Evolutionary conservation across 208 protist genomes (phyloP).

Genomic region (Trypanosoma brucei): DNA sequence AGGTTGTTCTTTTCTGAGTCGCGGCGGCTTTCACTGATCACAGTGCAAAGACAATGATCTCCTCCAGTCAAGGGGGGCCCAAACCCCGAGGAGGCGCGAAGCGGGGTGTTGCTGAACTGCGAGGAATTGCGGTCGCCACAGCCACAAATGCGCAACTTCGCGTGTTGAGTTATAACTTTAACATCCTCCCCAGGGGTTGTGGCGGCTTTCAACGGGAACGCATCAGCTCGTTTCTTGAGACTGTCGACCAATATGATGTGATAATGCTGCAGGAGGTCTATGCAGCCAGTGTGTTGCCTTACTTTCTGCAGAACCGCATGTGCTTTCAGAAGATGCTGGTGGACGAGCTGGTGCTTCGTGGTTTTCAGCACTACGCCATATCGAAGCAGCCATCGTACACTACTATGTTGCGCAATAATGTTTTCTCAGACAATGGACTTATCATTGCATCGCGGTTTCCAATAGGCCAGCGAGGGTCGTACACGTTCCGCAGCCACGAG

Average conservation of each 20-base stretch:
- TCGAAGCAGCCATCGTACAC: slow-evolving; percentile 77
- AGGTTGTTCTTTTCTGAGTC: no score
- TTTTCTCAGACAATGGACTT: slow-evolving; percentile 81
- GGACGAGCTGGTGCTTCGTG: slow-evolving; percentile 62
- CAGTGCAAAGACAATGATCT: no score
- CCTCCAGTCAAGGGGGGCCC: no score
- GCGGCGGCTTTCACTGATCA: no score
- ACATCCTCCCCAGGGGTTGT: slow-evolving; percentile 75
- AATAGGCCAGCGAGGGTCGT: slow-evolving; percentile 73
- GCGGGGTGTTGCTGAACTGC: no score
- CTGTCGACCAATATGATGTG: slow-evolving; percentile 75
- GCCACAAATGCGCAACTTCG: slow-evolving; percentile 24
- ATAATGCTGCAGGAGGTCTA: slow-evolving; percentile 87
- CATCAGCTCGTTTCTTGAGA: slow-evolving; percentile 64
- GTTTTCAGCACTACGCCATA: slow-evolving; percentile 82
- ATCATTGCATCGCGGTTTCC: slow-evolving; percentile 85
- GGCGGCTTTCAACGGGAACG: slow-evolving; percentile 83
- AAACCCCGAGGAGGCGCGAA: no score
- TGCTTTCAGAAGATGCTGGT: slow-evolving; percentile 77
- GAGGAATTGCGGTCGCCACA: background rate
- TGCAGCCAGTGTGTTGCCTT: slow-evolving; percentile 68
- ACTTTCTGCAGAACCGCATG: slow-evolving; percentile 60
- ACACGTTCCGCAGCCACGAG: slow-evolving; percentile 69
- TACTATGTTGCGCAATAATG: slow-evolving; percentile 74
- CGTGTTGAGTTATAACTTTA: slow-evolving; percentile 89